These are phyloP conservation scores for Phialemonium atrogriseum DNA, from an alignment of 2,329 filamentous ascomycete species.

Conservation along the genomic window DNA sequence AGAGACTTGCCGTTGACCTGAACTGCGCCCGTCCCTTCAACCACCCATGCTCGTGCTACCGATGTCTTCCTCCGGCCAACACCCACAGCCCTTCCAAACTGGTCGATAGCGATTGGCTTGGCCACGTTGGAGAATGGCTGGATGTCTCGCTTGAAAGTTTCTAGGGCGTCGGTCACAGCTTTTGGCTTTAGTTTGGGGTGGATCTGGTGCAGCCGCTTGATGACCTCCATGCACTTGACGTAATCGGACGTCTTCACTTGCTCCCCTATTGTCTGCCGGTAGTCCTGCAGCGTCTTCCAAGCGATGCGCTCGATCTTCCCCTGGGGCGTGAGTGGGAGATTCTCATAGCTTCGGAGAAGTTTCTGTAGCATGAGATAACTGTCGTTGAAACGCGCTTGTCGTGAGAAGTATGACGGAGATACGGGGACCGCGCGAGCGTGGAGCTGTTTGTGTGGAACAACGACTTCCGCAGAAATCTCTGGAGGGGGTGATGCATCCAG, in stretches of 20 bases:
- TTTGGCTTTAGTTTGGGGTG: conserved; percentile 67
- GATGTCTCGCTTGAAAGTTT: conserved; percentile 65
- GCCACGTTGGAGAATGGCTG: conserved; percentile 60
- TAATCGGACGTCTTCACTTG: conserved; percentile 70
- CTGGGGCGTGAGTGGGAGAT: conserved; percentile 60
- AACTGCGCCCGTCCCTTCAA: conserved; percentile 88
- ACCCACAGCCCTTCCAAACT: conserved; percentile 68
- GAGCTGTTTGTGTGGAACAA: conserved; percentile 10
- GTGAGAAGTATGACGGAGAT: conserved; percentile 93
- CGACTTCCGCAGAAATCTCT: neutral
- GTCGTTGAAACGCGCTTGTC: conserved; percentile 78
- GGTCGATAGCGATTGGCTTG: conserved; percentile 61
- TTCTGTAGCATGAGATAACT: conserved; percentile 65
- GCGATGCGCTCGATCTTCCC: conserved; percentile 63
- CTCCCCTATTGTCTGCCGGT: conserved; percentile 64
- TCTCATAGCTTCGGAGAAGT: conserved; percentile 62
- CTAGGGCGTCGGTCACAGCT: conserved; percentile 57
- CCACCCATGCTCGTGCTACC: conserved; percentile 74
- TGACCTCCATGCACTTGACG: conserved; percentile 63
- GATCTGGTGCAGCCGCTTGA: conserved; percentile 78
- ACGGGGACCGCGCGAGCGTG: conserved; percentile 70
- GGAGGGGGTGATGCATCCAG: neutral
- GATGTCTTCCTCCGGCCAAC: conserved; percentile 84
- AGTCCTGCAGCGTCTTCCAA: conserved; percentile 74
- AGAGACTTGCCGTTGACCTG: conserved; percentile 86